Conservation (phyloP, 345 rosid genomes). For the Cardamine resedifolia region DNA sequence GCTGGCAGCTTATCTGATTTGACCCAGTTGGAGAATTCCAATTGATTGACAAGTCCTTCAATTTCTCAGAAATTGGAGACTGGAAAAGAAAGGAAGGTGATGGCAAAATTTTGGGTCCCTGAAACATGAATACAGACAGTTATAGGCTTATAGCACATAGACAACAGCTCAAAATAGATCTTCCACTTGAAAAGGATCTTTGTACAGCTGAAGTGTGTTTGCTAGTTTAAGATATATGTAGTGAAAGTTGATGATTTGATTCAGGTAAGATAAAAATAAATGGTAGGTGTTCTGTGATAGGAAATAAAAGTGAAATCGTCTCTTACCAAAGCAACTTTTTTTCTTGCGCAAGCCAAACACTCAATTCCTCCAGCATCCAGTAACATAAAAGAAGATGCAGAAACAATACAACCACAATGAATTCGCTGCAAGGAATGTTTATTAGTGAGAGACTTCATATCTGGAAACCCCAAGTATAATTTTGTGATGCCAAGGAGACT, state of each 20-base stretch:
- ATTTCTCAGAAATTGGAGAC: slow-evolving; percentile 53
- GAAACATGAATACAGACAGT: slow-evolving; percentile 36
- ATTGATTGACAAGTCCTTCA: slow-evolving; percentile 50
- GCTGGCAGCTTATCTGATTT: slow-evolving; percentile 80
- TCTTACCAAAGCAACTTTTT: slow-evolving; percentile 61
- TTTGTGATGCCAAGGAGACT: slow-evolving; percentile 8
- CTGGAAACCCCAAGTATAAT: slow-evolving; percentile 14
- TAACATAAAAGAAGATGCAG: slow-evolving; percentile 51
- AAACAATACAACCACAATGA: slow-evolving; percentile 96
- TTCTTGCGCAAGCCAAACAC: slow-evolving; percentile 74
- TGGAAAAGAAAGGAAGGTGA: slow-evolving; percentile 52
- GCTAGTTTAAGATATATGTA: slow-evolving; percentile 1
- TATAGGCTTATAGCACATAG: slow-evolving; percentile 16
- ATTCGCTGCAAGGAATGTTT: slow-evolving; percentile 54
- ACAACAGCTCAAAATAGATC: neutral
- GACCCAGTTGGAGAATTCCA: slow-evolving; percentile 73
- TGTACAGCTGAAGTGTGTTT: slow-evolving; percentile 20
- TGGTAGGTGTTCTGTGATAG: neutral
- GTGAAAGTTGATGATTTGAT: slow-evolving; percentile 7
- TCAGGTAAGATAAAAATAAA: slow-evolving; percentile 3
- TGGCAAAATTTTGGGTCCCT: slow-evolving; percentile 54
- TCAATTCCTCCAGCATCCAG: slow-evolving; percentile 96
- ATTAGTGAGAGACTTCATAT: slow-evolving; percentile 26
- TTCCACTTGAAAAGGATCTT: slow-evolving; percentile 12
- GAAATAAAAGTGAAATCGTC: slow-evolving; percentile 23